These are phyloP conservation scores for Xylaria sp. DNA, from an alignment of 2,329 filamentous ascomycete genomes.

Conservation along the genomic window DNA sequence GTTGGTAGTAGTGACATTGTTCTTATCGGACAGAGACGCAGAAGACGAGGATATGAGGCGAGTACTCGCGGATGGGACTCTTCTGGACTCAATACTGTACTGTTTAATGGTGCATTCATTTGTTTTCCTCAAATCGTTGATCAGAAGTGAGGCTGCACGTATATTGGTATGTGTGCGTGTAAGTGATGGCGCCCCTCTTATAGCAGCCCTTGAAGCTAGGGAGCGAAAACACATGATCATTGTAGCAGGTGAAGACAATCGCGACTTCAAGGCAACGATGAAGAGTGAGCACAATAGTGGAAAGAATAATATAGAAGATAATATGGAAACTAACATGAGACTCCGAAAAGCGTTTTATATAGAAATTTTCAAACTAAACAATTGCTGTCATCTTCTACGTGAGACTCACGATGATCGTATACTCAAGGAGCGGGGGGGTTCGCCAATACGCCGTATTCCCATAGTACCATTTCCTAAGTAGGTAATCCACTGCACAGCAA, in stretches of 20 bases:
- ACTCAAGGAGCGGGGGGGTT: too few species aligned
- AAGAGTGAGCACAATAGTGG: not conserved
- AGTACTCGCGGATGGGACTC: not conserved
- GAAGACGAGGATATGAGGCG: slow-evolving; percentile 14
- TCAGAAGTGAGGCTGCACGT: not conserved
- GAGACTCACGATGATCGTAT: not conserved
- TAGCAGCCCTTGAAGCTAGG: not conserved
- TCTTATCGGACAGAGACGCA: slow-evolving; percentile 8
- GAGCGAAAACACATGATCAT: not conserved
- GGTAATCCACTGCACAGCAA: not conserved
- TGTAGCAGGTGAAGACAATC: not conserved
- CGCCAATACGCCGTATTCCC: slow-evolving; percentile 24
- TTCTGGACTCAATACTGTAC: not conserved
- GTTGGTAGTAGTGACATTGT: not conserved
- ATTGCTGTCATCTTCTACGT: not conserved
- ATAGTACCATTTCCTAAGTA: slow-evolving; percentile 1
- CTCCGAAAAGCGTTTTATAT: not conserved
- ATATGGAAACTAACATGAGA: not conserved
- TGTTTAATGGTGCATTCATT: not conserved
- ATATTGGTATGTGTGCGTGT: not conserved
- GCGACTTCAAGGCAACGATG: not conserved
- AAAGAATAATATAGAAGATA: not conserved
- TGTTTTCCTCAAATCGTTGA: not conserved
- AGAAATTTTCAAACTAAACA: not conserved
- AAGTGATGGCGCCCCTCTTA: slow-evolving; percentile 16